These are phyloP conservation scores for Camellia granthamiana DNA, from an alignment of 148 eudicot genomes.

Conservation along the genomic window DNA sequence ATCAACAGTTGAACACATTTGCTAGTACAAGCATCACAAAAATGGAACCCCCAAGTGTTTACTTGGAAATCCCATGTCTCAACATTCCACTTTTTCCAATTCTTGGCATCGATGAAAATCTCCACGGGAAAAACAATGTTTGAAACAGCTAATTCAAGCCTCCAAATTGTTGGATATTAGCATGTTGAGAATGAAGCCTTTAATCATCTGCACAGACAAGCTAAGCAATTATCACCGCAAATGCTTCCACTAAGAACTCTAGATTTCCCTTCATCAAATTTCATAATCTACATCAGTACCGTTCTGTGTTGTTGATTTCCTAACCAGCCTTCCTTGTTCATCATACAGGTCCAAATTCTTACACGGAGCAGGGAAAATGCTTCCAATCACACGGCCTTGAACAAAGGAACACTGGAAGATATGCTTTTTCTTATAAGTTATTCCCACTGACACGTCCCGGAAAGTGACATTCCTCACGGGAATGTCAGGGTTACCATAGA, in stretches of 20 bases:
- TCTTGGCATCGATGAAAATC: background rate
- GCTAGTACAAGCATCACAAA: no score
- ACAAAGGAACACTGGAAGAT: conserved; percentile 85
- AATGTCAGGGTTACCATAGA: conserved; percentile 78
- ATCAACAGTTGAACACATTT: no score
- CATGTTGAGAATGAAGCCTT: background rate
- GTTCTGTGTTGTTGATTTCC: conserved; percentile 48
- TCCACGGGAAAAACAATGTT: background rate
- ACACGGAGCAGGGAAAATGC: conserved; percentile 74
- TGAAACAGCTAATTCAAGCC: background rate
- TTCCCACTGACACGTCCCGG: conserved; percentile 77
- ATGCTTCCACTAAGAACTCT: background rate
- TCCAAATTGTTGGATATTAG: background rate
- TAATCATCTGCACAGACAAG: background rate
- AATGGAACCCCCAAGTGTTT: no score
- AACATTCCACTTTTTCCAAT: background rate
- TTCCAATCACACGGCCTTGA: conserved; percentile 75
- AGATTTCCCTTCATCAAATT: conserved; percentile 32
- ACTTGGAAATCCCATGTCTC: background rate
- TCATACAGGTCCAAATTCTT: conserved; percentile 85
- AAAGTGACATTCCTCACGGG: conserved; percentile 70
- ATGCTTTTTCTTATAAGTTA: conserved; percentile 74
- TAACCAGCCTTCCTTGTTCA: conserved; percentile 63
- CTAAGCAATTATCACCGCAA: background rate
- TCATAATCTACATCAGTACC: conserved; percentile 74